Evolutionary conservation across 2,329 filamentous ascomycete genomes (phyloP), one percentile per base, ranked within the genome.

Genomic region (Orbilia ellipsospora): DNA sequence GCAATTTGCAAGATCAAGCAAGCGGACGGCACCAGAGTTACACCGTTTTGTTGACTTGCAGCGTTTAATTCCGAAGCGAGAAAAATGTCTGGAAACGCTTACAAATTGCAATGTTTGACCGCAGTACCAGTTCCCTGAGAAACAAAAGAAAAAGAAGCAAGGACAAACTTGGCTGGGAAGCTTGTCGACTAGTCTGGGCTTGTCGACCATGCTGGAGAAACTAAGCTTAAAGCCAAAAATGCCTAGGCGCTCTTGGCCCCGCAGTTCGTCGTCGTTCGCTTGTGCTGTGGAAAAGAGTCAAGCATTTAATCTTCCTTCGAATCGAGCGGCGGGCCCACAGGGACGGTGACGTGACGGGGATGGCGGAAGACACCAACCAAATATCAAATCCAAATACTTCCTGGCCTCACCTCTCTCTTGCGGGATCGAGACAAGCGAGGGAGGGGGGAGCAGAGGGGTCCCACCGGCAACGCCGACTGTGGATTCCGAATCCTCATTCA

Each of bases 371-470:
- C 44, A 20, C 45, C 13, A 51, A 45, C 56, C 60, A 64, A 72
- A 65, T 64, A 28, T 51, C 45, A 72, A 73, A 74, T 67, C 51
- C 62, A 67, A 74, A 67, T 67, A 68, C 59, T 54, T 73, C 42
- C 48, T 36, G 50, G 18, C 18, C 52, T 36, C 31, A 10, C 5
- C 31, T 36, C 10, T 7, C 31, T 36, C 31, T 36, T 36, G 31
- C 20, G 55, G 16, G 18, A 60, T 60, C 8, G 18, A 51, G 55
- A 31, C 28, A 52, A 54, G 64, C 45, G 36, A 44, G 45, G 45
- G 45, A n/a, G 16, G 44, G 44, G 5, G 44, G 5, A n/a, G 44
- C 5, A n/a, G 16, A 48, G 7, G 13, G 13, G 44, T 15, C 44
- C 44, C 5, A 56, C 62, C 62, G 50, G 52, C 51, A 57, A 40